Base-by-base conservation (phyloP, 169 alveolate genomes). In the Eimeria nieschulzi region DNA sequence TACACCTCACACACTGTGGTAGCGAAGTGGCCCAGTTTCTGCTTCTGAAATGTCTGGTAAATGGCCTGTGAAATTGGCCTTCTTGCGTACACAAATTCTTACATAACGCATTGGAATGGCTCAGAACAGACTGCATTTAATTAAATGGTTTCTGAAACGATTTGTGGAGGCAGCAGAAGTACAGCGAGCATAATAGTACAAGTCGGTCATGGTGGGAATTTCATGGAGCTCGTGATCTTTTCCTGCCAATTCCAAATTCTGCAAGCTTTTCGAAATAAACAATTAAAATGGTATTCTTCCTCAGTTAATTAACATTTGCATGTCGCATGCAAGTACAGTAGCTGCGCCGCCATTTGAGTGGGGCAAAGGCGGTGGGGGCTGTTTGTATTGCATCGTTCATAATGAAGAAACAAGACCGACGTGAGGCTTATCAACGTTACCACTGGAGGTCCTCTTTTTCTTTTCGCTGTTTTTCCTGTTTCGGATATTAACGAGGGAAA, bases 321-420 rank as follows among this genome's bases (percentile, higher is more conserved):
- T 71, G 55, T 39, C 26, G 80, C 54, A 71, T 71, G 80, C 80
- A 23, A 39, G 55, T 21, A 9, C 5, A 15, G 83, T 12, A 3
- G 26, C 83, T 13, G 12, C 61, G 8, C 19, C 83, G 64, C 6
- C 13, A 25, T 66, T 12, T 66, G 64, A 39, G 83, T 73, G 83
- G 83, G 83, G 83, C 83, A 64, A 26, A 5, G 21, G 64, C 51
- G 15, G 83, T 51, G 33, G 83, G 83, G 83, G 83, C 83, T 73
- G 83, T 15, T 56, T 33, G 23, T 33, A 33, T 33, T 59, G 68
- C 68, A 19, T 15, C 68, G 1, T 59, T 2, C 68, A 59, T 33
- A 5, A 59, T 59, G 68, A 2, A 15, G 68, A 12, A 12, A 19
- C 0, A 5, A 59, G 68, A 59, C 68, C 68, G 23, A 5, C 68